A percentile compares a stretch with the other conserved stretches of the same genome.
phyloP scores from a whole-genome alignment of 352 stramenopile species.

The Phytophthora citricola region DNA sequence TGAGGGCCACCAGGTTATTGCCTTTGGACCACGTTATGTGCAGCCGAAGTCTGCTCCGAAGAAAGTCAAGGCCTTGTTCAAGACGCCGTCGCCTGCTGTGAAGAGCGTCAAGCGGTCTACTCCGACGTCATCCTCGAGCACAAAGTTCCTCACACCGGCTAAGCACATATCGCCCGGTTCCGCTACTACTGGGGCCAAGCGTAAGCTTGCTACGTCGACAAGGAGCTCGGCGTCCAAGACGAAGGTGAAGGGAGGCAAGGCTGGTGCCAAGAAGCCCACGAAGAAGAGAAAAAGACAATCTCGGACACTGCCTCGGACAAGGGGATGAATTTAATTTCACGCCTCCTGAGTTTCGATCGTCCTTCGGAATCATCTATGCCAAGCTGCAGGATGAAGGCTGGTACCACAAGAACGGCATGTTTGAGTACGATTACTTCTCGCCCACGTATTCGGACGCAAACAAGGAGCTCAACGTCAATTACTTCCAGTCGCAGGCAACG shows the following conservation, averaged over 20 bases:
- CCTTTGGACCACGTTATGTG: constrained; percentile 46
- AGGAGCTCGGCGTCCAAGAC: constrained; percentile 33
- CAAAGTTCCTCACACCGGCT: constrained; percentile 35
- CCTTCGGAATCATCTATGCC: constrained; percentile 73
- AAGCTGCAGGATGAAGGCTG: constrained; percentile 67
- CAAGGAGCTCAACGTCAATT: constrained; percentile 63
- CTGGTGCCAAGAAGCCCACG: constrained; percentile 31
- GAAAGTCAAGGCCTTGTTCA: constrained; percentile 47
- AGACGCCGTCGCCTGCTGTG: constrained; percentile 47
- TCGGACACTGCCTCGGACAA: constrained; percentile 19
- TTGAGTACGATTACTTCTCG: constrained; percentile 88
- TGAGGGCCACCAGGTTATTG: constrained; percentile 62
- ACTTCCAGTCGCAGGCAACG: constrained; percentile 65
- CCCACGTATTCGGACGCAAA: constrained; percentile 64
- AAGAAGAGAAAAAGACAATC: constrained; percentile 36
- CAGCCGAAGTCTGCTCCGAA: constrained; percentile 24
- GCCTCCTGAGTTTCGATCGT: constrained; percentile 67
- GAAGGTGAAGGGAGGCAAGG: constrained; percentile 41
- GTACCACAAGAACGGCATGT: constrained; percentile 59
- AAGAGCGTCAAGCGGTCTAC: constrained; percentile 41
- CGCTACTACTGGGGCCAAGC: constrained; percentile 30
- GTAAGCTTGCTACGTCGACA: constrained; percentile 33
- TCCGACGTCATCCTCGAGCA: constrained; percentile 15
- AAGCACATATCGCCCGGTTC: constrained; percentile 27
- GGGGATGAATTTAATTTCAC: constrained; percentile 52